phyloP scores from a whole-genome alignment of 305 asterid genomes.

The Euphrasia arctica region DNA sequence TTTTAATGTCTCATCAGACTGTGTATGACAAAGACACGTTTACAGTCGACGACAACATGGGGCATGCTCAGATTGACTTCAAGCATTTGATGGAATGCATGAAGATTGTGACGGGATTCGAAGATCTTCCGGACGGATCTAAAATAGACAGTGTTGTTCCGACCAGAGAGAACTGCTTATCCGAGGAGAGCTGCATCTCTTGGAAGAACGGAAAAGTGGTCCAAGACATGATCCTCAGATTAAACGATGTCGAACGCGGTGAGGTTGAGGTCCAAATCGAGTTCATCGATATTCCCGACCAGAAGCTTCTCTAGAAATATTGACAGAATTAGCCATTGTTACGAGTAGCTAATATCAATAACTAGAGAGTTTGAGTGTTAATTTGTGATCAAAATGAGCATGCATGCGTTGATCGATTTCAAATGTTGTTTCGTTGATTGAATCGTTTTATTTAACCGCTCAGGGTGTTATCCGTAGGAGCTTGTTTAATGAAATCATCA shows the following conservation, averaged over 20 bases:
- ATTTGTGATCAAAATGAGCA: not conserved
- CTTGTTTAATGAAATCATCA: too few species aligned
- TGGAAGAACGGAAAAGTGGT: conserved; percentile 69
- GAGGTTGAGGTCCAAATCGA: conserved; percentile 62
- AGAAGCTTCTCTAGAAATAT: conserved; percentile 31
- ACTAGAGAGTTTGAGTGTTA: too few species aligned
- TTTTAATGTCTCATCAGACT: conserved; percentile 27
- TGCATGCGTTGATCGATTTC: too few species aligned
- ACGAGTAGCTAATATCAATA: not conserved
- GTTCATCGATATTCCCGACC: conserved; percentile 46
- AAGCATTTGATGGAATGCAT: conserved; percentile 45
- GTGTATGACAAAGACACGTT: conserved; percentile 83
- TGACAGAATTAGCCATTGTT: too few species aligned
- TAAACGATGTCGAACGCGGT: conserved; percentile 68
- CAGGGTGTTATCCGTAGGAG: too few species aligned
- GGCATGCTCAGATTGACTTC: conserved; percentile 53
- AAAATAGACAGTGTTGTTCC: conserved; percentile 61
- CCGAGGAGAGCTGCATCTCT: conserved; percentile 53
- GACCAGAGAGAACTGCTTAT: conserved; percentile 43
- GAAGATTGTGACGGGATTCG: conserved; percentile 38
- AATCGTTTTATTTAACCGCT: too few species aligned
- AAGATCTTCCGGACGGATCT: conserved; percentile 55
- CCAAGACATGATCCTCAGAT: conserved; percentile 61
- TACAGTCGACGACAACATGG: conserved; percentile 72
- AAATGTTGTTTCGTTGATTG: too few species aligned